These are phyloP conservation scores for Cornus controversa DNA, from an alignment of 148 eudicot species.

Conservation along the genomic window DNA sequence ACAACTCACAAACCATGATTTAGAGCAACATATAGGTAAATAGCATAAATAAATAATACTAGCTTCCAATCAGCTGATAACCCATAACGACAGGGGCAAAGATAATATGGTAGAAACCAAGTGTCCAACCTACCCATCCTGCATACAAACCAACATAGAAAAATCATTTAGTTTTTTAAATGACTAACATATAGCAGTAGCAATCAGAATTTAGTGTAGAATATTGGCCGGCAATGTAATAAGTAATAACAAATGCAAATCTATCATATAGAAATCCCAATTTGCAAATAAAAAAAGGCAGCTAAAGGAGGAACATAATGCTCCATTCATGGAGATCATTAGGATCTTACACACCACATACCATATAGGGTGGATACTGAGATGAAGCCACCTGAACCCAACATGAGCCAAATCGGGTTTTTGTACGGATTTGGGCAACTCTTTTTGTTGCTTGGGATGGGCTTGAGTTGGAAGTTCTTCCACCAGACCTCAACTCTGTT, in stretches of 20 bases:
- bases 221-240: background rate
- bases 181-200: background rate
- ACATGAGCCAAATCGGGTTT: too few relatives aligned
- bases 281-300: background rate
- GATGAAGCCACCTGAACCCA: too few relatives aligned
- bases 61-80: conserved; percentile 7
- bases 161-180: conserved; percentile 3
- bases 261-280: background rate
- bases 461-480: too few relatives aligned
- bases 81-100: background rate
- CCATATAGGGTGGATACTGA: background rate
- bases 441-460: too few relatives aligned
- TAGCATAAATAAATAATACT: background rate
- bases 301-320: background rate
- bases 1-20: background rate
- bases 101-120: conserved; percentile 9
- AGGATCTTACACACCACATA: background rate
- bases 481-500: background rate
- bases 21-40: background rate
- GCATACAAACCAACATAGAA: conserved; percentile 38
- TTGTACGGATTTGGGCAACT: too few relatives aligned
- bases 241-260: background rate
- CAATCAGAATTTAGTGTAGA: background rate
- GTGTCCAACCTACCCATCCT: conserved; percentile 92
- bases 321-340: conserved; percentile 6